Evolutionary conservation across 805 yeast genomes (phyloP), one percentile per base, ranked within the genome.

Genomic region (Sugiyamaella lignohabitans): DNA sequence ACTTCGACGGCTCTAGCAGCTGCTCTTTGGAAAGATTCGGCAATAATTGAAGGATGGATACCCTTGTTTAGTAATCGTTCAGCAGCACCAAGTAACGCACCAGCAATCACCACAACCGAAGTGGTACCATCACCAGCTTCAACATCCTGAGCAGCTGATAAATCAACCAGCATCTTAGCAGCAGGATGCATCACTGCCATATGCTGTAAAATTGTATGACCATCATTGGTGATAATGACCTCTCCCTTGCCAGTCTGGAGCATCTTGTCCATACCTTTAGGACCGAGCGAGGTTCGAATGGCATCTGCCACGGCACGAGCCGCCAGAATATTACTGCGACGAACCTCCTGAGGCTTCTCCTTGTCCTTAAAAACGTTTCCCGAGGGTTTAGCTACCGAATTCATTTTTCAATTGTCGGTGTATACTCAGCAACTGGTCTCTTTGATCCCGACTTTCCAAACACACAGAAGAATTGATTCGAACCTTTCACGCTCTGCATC

Each of bases 91-190:
- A 93, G 72, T 42, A 93, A 69, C 3, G 97, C 91, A 32, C 98
- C 99, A 4, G 97, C 87, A 52, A 93, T 73, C 46, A 93, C 91
- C 23, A 94, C 98, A 27, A 93, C 98, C 1, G 96, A 83, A 0
- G 99, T 93, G 29, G 99, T 93, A 54, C 99, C 99, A 64, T 93
- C 99, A 47, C 99, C 99, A n/a, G 98, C 98, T 67, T 89, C 99
- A 34, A 89, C 84, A 59, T 93, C 99, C 69, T 93, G 99, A 1
- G 98, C 98, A 37, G 89, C 96, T 50, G 95, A 84, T 22, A 93
- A 86, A 63, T 93, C 98, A 39, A 93, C 98, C n/a, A 80, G 72
- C 98, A 93, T 93, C 61, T 88, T 84, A 1, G 98, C 98, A 1
- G 96, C 99, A 2, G 99, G 99, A 64, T 93, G 98, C 63, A 93